Percentiles rank a stretch among this genome's conserved stretches.
Conservation (phyloP, 2,329 filamentous ascomycete species). For the Graphilbum fragrans region DNA sequence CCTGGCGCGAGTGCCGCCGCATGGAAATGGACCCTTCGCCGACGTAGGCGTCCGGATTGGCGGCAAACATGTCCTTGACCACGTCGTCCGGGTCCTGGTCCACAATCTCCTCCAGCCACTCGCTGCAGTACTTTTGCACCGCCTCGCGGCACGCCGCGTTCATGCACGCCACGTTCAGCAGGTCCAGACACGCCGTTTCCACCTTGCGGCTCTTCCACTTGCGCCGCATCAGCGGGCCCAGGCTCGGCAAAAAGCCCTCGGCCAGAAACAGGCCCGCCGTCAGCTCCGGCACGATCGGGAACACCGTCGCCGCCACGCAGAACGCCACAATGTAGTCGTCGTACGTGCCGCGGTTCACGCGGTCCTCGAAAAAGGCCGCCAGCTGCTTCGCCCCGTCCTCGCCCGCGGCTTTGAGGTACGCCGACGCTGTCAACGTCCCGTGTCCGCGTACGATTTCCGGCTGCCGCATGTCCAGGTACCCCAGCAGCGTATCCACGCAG, state of each 20-base stretch:
- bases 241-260: slow-evolving; percentile 69
- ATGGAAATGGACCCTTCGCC: slow-evolving; percentile 46
- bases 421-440: slow-evolving; percentile 69
- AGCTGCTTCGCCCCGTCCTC: slow-evolving; percentile 60
- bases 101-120: slow-evolving; percentile 79
- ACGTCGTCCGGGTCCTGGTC: slow-evolving; percentile 54
- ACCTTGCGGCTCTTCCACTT: slow-evolving; percentile 79
- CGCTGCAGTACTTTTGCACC: slow-evolving; percentile 70
- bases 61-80: slow-evolving; percentile 33
- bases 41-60: slow-evolving; percentile 44
- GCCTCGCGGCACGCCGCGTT: slow-evolving; percentile 71
- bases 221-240: slow-evolving; percentile 64
- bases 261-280: slow-evolving; percentile 73
- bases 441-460: slow-evolving; percentile 63
- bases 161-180: slow-evolving; percentile 87
- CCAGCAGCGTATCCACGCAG: slow-evolving; percentile 74
- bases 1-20: slow-evolving; percentile 47
- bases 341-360: slow-evolving; percentile 61
- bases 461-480: slow-evolving; percentile 75
- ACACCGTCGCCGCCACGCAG: slow-evolving; percentile 79
- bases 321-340: slow-evolving; percentile 88
- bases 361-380: slow-evolving; percentile 60
- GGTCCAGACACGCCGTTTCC: slow-evolving; percentile 74
- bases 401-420: slow-evolving; percentile 67
- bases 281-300: slow-evolving; percentile 70